phyloP scores from a whole-genome alignment of 2,329 filamentous ascomycete species.

The Albifimbria verrucaria region DNA sequence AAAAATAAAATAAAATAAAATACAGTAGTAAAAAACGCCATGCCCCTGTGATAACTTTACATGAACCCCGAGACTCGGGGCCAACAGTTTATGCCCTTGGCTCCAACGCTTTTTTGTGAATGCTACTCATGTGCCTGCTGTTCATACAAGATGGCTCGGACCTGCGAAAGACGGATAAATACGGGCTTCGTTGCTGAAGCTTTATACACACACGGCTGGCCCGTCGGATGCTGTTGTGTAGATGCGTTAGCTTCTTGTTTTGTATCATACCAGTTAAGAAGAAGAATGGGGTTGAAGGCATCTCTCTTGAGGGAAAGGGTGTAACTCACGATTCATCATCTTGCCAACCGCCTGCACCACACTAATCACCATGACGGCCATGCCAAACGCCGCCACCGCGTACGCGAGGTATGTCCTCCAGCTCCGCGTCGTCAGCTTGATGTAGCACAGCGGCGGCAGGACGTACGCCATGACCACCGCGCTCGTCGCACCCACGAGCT shows the following conservation, averaged over 20 bases:
- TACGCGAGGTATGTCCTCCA: conserved; percentile 72
- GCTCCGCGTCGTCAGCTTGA: conserved; percentile 79
- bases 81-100: conserved; percentile 8
- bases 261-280: too few relatives aligned
- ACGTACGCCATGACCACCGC: conserved; percentile 95
- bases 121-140: neutral
- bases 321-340: conserved; percentile 50
- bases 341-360: conserved; percentile 70
- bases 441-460: conserved; percentile 88
- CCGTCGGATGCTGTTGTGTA: conserved; percentile 5
- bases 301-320: neutral
- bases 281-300: too few relatives aligned
- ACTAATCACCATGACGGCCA: conserved; percentile 76
- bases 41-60: neutral
- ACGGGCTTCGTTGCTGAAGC: neutral
- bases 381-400: conserved; percentile 73
- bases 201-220: conserved; percentile 19
- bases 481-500: conserved; percentile 92
- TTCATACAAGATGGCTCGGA: conserved; percentile 1
- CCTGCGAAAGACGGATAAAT: too few relatives aligned
- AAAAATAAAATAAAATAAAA: too few relatives aligned
- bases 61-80: conserved; percentile 7
- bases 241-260: neutral
- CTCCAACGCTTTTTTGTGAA: neutral
- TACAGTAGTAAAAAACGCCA: too few relatives aligned